phyloP scores from a whole-genome alignment of 2,329 filamentous ascomycete species.

The Nothophoma quercina region DNA sequence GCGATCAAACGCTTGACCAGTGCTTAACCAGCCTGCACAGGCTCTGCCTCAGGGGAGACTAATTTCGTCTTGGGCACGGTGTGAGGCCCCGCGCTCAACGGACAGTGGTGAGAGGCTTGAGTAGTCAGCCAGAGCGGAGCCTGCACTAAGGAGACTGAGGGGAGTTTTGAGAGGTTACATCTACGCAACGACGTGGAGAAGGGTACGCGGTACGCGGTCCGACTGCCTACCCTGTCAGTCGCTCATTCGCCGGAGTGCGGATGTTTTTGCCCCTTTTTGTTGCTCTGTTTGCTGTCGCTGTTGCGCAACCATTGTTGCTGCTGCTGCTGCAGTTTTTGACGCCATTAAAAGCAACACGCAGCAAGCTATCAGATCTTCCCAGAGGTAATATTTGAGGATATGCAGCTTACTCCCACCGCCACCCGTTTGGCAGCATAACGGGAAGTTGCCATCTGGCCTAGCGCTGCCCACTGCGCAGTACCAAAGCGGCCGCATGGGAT shows the following conservation, averaged over 20 bases:
- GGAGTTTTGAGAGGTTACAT: constrained; percentile 21
- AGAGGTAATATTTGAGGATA: constrained; percentile 7
- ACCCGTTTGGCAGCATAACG: constrained; percentile 20
- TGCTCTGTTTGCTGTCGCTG: constrained; percentile 5
- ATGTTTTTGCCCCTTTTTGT: constrained; percentile 8
- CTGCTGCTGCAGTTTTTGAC: constrained; percentile 1
- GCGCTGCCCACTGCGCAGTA: constrained; percentile 11
- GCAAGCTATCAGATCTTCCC: neutral
- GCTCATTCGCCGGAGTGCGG: constrained; percentile 24
- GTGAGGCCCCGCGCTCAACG: constrained; percentile 25
- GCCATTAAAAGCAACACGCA: constrained; percentile 4
- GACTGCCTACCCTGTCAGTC: constrained; percentile 29
- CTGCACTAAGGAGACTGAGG: constrained; percentile 27
- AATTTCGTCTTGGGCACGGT: constrained; percentile 31
- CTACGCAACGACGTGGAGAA: constrained; percentile 35
- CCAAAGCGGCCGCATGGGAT: constrained; percentile 36
- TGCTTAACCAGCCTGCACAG: constrained; percentile 43
- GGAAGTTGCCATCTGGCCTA: constrained; percentile 9
- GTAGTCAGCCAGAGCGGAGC: constrained; percentile 30
- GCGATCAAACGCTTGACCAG: constrained; percentile 51
- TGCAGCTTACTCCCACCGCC: constrained; percentile 24
- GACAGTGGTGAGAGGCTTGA: constrained; percentile 28
- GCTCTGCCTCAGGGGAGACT: constrained; percentile 41
- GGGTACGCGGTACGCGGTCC: constrained; percentile 27
- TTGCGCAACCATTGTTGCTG: constrained; percentile 1